Evolutionary conservation across 2,329 filamentous ascomycete genomes (phyloP).

Genomic region (Hymenoscyphus infarciens): DNA sequence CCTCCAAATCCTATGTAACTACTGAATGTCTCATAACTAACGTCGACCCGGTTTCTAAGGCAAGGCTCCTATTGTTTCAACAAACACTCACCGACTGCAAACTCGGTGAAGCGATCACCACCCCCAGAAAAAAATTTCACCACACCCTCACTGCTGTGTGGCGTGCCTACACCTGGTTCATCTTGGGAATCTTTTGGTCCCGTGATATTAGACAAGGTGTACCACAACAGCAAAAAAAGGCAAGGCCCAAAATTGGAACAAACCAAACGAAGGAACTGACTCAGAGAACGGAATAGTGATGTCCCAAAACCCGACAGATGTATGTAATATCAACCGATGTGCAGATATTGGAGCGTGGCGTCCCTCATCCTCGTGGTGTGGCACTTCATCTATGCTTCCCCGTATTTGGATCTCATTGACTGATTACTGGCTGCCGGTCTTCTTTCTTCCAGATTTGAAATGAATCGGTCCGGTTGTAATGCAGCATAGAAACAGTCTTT

Average conservation of each 20-base stretch:
- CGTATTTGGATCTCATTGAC: constrained; percentile 11
- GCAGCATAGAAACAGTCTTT: constrained; percentile 5
- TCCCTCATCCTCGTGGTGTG: constrained; percentile 11
- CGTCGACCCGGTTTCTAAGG: neutral
- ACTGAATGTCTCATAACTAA: neutral
- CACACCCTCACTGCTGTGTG: neutral
- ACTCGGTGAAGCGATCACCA: constrained; percentile 1
- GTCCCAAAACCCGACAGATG: constrained; percentile 1
- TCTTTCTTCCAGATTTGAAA: neutral
- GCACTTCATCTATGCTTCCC: constrained; percentile 13
- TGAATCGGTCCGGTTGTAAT: constrained; percentile 13
- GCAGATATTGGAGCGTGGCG: constrained; percentile 12
- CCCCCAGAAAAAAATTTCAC: neutral
- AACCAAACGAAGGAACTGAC: neutral
- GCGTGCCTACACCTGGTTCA: neutral
- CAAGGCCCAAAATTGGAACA: neutral
- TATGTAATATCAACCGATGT: constrained; percentile 10
- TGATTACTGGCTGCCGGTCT: constrained; percentile 4
- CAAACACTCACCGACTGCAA: neutral
- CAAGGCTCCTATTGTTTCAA: neutral
- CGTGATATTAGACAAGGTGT: neutral
- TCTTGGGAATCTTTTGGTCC: constrained; percentile 2
- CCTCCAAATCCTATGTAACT: neutral
- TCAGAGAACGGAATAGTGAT: neutral
- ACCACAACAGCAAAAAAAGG: neutral